Evolutionary conservation across 192 early-diverging fungal species (phyloP).

Genomic region (Backusella macrospora): DNA sequence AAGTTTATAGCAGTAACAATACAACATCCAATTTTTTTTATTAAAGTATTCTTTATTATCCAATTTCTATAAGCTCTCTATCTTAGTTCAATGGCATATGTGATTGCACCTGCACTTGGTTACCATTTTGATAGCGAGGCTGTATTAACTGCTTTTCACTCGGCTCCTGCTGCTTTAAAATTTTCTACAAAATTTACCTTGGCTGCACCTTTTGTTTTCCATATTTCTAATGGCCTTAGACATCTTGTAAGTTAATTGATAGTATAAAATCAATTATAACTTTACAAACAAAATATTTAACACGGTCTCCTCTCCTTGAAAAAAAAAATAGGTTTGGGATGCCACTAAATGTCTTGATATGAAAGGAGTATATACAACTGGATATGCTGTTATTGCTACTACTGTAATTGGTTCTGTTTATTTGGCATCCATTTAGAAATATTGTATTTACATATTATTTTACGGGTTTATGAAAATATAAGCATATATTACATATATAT

Average conservation of each 20-base stretch:
- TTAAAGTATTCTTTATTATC: not conserved
- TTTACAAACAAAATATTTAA: not conserved
- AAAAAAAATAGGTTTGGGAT: conserved; percentile 73
- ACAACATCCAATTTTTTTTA: not conserved
- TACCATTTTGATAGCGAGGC: conserved; percentile 66
- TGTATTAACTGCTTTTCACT: conserved; percentile 64
- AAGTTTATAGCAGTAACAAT: conserved; percentile 19
- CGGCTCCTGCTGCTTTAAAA: conserved; percentile 66
- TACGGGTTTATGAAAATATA: too few relatives aligned
- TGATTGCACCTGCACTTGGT: conserved; percentile 63
- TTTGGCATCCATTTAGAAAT: conserved; percentile 33
- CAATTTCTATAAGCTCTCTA: conserved; percentile 54
- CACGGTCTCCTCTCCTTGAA: too few relatives aligned
- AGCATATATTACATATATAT: too few relatives aligned
- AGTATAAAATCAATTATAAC: not conserved
- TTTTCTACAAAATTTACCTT: conserved; percentile 72
- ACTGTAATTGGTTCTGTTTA: conserved; percentile 36
- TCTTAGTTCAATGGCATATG: conserved; percentile 67
- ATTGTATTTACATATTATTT: not conserved
- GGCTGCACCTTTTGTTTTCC: conserved; percentile 77
- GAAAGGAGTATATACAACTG: conserved; percentile 80
- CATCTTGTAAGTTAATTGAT: conserved; percentile 69
- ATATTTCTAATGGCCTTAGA: conserved; percentile 82
- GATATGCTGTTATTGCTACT: conserved; percentile 70
- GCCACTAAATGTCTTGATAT: conserved; percentile 66